A percentile compares a stretch with the other conserved stretches of the same genome.
phyloP scores from a whole-genome alignment of 2,329 filamentous ascomycete species.

The Clathrospora elynae region DNA sequence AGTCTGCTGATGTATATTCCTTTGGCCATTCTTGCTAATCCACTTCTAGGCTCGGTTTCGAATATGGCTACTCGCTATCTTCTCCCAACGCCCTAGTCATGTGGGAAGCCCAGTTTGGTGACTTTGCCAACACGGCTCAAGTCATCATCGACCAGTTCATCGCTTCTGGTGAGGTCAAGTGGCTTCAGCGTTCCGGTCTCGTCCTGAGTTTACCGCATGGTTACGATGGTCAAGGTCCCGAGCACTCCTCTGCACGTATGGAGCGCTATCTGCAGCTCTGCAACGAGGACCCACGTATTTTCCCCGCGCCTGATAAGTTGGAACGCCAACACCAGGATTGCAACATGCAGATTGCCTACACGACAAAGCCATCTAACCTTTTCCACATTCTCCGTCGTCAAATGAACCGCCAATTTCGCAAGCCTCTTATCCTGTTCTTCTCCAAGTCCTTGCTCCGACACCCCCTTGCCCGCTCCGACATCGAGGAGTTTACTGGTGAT shows the following conservation, averaged over 20 bases:
- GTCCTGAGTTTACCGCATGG: constrained; percentile 97
- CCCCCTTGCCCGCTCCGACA: constrained; percentile 83
- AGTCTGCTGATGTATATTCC: no score
- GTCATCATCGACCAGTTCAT: constrained; percentile 99
- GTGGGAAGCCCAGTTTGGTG: constrained; percentile 99
- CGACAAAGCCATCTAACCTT: constrained; percentile 93
- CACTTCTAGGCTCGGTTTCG: constrained; percentile 78
- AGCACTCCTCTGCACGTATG: constrained; percentile 96
- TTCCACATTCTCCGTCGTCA: constrained; percentile 97
- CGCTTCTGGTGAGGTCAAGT: constrained; percentile 96
- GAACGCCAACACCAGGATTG: constrained; percentile 98
- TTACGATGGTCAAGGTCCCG: constrained; percentile 96
- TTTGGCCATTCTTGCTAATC: constrained; percentile 35
- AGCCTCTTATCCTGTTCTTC: constrained; percentile 98
- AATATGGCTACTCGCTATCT: constrained; percentile 97
- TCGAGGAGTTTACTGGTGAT: constrained; percentile 89
- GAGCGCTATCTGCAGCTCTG: constrained; percentile 96
- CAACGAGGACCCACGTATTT: constrained; percentile 95
- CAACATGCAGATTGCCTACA: constrained; percentile 98
- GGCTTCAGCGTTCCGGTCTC: constrained; percentile 96
- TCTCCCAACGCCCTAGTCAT: constrained; percentile 97
- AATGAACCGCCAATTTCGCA: constrained; percentile 99
- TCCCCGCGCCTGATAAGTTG: constrained; percentile 85
- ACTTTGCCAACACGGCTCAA: constrained; percentile 99
- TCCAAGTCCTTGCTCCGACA: constrained; percentile 96